Evolutionary conservation across 1,284 basidiomycete species (phyloP).

Genomic region (Ganoderma sinense): DNA sequence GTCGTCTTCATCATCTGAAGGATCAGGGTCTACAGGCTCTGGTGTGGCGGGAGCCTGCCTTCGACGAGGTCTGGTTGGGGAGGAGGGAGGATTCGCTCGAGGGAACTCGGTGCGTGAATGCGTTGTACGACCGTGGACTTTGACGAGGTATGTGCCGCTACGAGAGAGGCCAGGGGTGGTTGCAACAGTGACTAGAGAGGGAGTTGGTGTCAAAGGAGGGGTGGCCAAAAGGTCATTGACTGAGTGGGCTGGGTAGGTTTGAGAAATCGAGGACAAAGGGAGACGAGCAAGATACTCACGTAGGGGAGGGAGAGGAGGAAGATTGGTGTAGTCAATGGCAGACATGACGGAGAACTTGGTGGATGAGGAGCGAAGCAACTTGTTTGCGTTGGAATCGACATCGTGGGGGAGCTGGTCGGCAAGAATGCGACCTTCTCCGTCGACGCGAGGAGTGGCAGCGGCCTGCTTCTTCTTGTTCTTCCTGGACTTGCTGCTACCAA

Average conservation of each 20-base stretch:
- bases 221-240: conserved; percentile 62
- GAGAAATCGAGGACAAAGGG: not conserved
- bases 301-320: conserved; percentile 73
- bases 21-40: conserved; percentile 15
- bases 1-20: conserved; percentile 22
- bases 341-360: conserved; percentile 63
- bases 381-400: conserved; percentile 63
- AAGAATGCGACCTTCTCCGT: conserved; percentile 36
- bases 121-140: conserved; percentile 65
- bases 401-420: conserved; percentile 47
- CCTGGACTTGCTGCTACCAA: conserved; percentile 69
- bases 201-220: conserved; percentile 51
- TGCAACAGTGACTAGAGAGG: conserved; percentile 31
- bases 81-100: conserved; percentile 55
- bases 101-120: conserved; percentile 72
- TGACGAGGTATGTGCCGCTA: conserved; percentile 73
- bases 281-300: conserved; percentile 55
- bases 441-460: conserved; percentile 28
- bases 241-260: conserved; percentile 60
- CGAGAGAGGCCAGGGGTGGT: conserved; percentile 53
- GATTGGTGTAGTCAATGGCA: conserved; percentile 59
- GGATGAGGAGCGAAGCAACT: conserved; percentile 76
- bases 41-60: conserved; percentile 31
- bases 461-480: conserved; percentile 45
- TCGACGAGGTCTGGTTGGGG: conserved; percentile 33